Base-by-base conservation (phyloP, 371 early-diverging fungal species). In the Mycotypha africana region DNA sequence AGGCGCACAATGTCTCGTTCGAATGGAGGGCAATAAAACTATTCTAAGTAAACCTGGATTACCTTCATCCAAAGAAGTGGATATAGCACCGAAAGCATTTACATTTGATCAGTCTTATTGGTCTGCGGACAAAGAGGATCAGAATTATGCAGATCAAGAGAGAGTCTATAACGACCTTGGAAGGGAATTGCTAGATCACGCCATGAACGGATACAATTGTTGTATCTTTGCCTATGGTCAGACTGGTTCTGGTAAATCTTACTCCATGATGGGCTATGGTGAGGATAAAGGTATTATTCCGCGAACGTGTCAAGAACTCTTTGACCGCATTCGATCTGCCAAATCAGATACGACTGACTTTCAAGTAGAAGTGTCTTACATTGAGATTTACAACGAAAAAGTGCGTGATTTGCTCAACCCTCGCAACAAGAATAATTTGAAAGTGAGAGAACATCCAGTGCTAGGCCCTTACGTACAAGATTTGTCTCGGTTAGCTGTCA, bases 401-500 rank as follows among this genome's bases (percentile, higher is more conserved):
- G 89, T 95, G 5, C 78, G 85, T 11, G 95, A 95, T 75, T 68
- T 97, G 16, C 61, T 95, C 22, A 86, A 81, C 46, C 85, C 89
- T 4, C 66, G 67, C 38, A 77, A 82, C 44, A 82, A 84, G 31
- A 81, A 65, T 3, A 85, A 84, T 53, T 62, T 92, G 16, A 76
- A 85, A 38, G 85, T 91, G 0, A 78, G 92, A 35, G 90, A 91
- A 56, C 92, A 93, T 63, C 90, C 90, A 0, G 69, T 72, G 1
- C 62, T 89, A 16, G 95, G 90, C 3, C 89, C 93, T 0, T 90
- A 88, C 48, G 91, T 95, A 30, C 91, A 91, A 61, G 93, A 93
- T 53, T 59, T 92, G 21, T 85, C 84, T 5, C 86, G 85, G 42
- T 65, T 88, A 16, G 82, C 84, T 14, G 89, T 93, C 19, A 69